Evolutionary conservation across 2,329 filamentous ascomycete genomes (phyloP).

Genomic region (Hymenoscyphus linearis): DNA sequence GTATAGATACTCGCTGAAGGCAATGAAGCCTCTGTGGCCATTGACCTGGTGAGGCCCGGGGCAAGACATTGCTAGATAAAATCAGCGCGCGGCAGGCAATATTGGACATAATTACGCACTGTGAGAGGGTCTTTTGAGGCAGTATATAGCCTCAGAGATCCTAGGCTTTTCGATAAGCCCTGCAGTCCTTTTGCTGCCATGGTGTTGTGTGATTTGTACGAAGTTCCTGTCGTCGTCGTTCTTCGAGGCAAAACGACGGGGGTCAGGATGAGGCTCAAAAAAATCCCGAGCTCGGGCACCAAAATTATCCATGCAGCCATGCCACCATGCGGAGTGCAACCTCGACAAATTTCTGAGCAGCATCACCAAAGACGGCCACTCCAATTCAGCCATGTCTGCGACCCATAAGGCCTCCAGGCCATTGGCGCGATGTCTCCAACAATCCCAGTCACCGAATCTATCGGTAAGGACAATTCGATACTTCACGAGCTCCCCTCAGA

Average conservation of each 20-base stretch:
- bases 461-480: slow-evolving; percentile 25
- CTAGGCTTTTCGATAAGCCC: slow-evolving; percentile 27
- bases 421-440: slow-evolving; percentile 48
- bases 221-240: slow-evolving; percentile 14
- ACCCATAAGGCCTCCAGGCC: slow-evolving; percentile 55
- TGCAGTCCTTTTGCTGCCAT: slow-evolving; percentile 32
- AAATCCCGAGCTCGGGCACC: slow-evolving; percentile 10
- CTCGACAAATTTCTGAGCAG: slow-evolving; percentile 24
- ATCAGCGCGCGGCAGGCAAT: slow-evolving; percentile 6
- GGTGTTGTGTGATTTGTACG: slow-evolving; percentile 12
- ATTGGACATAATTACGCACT: slow-evolving; percentile 25
- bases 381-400: slow-evolving; percentile 46
- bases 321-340: slow-evolving; percentile 1
- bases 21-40: slow-evolving; percentile 42
- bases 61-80: slow-evolving; percentile 40
- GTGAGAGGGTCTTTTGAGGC: slow-evolving; percentile 35
- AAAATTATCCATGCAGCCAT: slow-evolving; percentile 8
- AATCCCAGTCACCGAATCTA: slow-evolving; percentile 28
- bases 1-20: slow-evolving; percentile 20
- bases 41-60: slow-evolving; percentile 38
- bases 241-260: neutral
- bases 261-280: slow-evolving; percentile 16
- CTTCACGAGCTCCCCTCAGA: slow-evolving; percentile 34
- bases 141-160: slow-evolving; percentile 21
- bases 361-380: slow-evolving; percentile 16